phyloP scores from a whole-genome alignment of 768 basidiomycete genomes.

The Auricularia auricula-judae region DNA sequence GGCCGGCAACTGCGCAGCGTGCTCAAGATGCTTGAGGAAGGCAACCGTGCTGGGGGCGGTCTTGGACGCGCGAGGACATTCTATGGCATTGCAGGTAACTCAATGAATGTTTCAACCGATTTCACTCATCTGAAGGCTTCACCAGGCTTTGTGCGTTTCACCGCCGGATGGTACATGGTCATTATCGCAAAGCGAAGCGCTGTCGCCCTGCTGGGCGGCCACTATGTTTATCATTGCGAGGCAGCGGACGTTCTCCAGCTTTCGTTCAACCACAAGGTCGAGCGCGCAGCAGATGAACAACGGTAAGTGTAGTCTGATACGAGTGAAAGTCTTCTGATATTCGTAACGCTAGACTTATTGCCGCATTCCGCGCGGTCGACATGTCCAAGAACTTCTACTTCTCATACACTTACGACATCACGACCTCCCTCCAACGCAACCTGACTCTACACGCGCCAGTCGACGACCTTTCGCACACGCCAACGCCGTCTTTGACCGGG shows the following conservation, averaged over 20 bases:
- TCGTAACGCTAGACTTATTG: conserved; percentile 12
- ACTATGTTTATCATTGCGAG: conserved; percentile 95
- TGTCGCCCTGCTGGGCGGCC: conserved; percentile 88
- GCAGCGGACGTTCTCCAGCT: conserved; percentile 76
- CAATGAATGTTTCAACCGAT: not conserved
- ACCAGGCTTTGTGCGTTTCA: conserved; percentile 84
- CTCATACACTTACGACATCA: conserved; percentile 96
- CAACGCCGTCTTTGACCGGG: too few relatives aligned
- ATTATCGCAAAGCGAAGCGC: conserved; percentile 82
- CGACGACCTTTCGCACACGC: conserved; percentile 11
- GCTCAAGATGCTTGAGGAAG: conserved; percentile 92
- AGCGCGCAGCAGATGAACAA: conserved; percentile 82
- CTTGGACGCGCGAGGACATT: conserved; percentile 68
- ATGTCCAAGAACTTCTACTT: conserved; percentile 99
- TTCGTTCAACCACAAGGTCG: conserved; percentile 68
- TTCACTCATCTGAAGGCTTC: too few relatives aligned
- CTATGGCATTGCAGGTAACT: conserved; percentile 72
- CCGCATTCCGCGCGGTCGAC: conserved; percentile 91
- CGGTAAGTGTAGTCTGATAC: conserved; percentile 17
- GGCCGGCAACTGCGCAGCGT: conserved; percentile 83
- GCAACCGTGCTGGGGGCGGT: conserved; percentile 81
- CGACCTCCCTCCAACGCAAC: conserved; percentile 91
- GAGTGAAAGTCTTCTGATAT: too few relatives aligned
- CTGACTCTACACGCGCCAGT: conserved; percentile 47
- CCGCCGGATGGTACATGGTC: conserved; percentile 94